These are phyloP conservation scores for Umbelopsis sp. DNA, from an alignment of 371 early-diverging fungal genomes.

Conservation along the genomic window DNA sequence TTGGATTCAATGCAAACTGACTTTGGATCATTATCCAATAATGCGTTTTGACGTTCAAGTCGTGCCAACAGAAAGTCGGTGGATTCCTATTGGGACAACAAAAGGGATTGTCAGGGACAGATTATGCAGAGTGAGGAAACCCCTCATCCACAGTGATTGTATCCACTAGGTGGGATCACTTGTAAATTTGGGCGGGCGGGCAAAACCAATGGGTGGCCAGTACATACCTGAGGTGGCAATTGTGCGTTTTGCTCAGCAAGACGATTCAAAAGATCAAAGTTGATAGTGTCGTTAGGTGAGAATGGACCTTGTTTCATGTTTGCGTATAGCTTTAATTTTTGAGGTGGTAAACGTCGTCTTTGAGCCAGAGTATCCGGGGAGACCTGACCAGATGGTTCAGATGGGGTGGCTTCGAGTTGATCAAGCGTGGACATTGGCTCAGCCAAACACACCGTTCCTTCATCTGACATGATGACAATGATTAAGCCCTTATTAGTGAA, in stretches of 20 bases:
- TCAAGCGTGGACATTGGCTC: constrained; percentile 1
- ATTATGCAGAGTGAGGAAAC: too few species aligned
- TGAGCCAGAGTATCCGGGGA: constrained; percentile 4
- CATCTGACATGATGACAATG: constrained; percentile 17
- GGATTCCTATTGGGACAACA: constrained; percentile 43
- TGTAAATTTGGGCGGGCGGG: too few species aligned
- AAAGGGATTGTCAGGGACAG: not conserved
- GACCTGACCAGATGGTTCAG: not conserved
- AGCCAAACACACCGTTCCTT: not conserved
- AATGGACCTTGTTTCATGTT: not conserved
- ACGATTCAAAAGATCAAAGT: constrained; percentile 28
- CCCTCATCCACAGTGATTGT: too few species aligned
- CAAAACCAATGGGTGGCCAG: not conserved
- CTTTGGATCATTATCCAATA: constrained; percentile 63
- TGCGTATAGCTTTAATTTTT: not conserved
- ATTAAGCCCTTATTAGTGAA: constrained; percentile 1
- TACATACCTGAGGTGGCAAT: constrained; percentile 48
- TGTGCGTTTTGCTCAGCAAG: constrained; percentile 48
- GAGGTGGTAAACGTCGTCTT: constrained; percentile 12
- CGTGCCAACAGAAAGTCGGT: constrained; percentile 60
- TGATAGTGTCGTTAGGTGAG: not conserved
- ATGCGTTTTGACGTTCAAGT: constrained; percentile 62
- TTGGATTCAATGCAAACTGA: constrained; percentile 62
- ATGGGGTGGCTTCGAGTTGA: not conserved
- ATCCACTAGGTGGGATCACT: not conserved